A percentile compares a stretch with the other conserved stretches of the same genome.
These are phyloP conservation scores for Massariosphaeria phaeospora DNA, from an alignment of 495 filamentous ascomycete species.

Conservation along the genomic window DNA sequence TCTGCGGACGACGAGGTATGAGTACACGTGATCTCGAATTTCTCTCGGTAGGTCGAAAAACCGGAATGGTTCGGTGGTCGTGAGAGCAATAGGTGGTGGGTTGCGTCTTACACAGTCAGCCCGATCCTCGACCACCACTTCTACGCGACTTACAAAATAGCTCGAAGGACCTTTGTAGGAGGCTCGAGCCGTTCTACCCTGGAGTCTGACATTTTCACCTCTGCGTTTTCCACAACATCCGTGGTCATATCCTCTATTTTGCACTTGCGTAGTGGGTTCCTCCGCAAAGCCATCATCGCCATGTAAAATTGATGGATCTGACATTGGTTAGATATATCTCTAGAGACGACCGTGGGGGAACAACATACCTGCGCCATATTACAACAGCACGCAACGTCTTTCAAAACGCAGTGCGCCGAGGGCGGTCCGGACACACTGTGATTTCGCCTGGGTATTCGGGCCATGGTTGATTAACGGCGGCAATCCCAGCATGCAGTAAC, in stretches of 20 bases:
- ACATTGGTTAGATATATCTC: conserved; percentile 9
- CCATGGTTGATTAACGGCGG: conserved; percentile 19
- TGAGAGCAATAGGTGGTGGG: neutral
- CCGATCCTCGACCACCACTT: too few species aligned
- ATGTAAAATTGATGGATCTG: conserved; percentile 30
- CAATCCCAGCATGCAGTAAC: conserved; percentile 15
- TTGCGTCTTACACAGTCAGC: neutral
- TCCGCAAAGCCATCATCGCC: conserved; percentile 22
- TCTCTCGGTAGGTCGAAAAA: conserved; percentile 24
- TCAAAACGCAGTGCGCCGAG: conserved; percentile 15
- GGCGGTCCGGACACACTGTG: conserved; percentile 26
- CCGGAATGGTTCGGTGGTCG: conserved; percentile 5
- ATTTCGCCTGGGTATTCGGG: conserved; percentile 20
- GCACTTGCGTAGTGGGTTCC: conserved; percentile 24
- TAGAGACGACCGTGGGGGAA: neutral
- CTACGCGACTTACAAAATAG: too few species aligned
- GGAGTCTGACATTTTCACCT: too few species aligned
- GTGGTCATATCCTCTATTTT: conserved; percentile 16
- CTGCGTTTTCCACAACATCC: too few species aligned
- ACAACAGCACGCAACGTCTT: conserved; percentile 29
- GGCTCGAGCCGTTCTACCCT: too few species aligned
- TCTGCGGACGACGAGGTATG: conserved; percentile 18
- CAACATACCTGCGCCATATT: conserved; percentile 17
- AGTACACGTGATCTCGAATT: conserved; percentile 28
- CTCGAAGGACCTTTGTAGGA: too few species aligned